Evolutionary conservation across 2,329 filamentous ascomycete species (phyloP).

Genomic region (Gnomoniopsis smithogilvyi): DNA sequence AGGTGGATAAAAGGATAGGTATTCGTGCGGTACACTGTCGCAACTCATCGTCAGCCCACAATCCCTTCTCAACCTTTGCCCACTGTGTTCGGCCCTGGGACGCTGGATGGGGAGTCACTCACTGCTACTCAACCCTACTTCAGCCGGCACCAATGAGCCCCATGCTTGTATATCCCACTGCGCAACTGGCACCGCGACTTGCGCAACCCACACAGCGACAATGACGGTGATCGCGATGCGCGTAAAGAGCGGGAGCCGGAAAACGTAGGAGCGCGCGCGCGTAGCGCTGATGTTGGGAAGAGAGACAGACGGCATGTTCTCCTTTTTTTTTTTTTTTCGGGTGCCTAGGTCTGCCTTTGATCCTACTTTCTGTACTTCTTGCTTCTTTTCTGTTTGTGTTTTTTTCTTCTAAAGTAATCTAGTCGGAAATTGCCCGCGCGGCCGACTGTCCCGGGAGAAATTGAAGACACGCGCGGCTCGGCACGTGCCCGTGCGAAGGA

Average conservation of each 20-base stretch:
- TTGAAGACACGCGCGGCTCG: not conserved
- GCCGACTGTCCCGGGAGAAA: not conserved
- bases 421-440: not conserved
- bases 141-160: slow-evolving; percentile 74
- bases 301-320: slow-evolving; percentile 28
- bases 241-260: slow-evolving; percentile 86
- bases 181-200: slow-evolving; percentile 48
- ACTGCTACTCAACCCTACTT: slow-evolving; percentile 71
- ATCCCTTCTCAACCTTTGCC: not conserved
- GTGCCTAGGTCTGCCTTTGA: not conserved
- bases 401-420: not conserved
- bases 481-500: slow-evolving; percentile 4
- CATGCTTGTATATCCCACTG: slow-evolving; percentile 72
- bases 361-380: not conserved
- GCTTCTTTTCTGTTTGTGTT: too few relatives aligned
- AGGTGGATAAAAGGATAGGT: slow-evolving; percentile 87
- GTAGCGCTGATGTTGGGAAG: slow-evolving; percentile 62
- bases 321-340: not conserved
- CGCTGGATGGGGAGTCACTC: slow-evolving; percentile 32
- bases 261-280: slow-evolving; percentile 75
- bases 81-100: not conserved
- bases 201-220: slow-evolving; percentile 55
- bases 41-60: slow-evolving; percentile 11
- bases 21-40: slow-evolving; percentile 87
- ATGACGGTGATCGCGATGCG: slow-evolving; percentile 66